phyloP scores from a whole-genome alignment of 805 yeast species.

The Pichia thaimueangensis region DNA sequence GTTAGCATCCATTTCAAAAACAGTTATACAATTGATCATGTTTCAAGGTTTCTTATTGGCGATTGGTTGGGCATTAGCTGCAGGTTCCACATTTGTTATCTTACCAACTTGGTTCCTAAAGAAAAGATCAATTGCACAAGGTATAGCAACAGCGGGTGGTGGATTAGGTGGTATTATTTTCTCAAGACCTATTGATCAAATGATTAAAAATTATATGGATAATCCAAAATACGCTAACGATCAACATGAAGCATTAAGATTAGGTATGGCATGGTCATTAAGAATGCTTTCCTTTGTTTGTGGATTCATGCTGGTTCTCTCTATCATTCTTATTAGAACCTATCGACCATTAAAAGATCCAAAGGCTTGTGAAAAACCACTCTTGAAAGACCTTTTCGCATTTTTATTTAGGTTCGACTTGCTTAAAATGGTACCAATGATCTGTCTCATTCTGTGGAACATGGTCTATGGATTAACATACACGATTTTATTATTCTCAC shows the following conservation, averaged over 20 bases:
- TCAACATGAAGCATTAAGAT: slow-evolving; percentile 4
- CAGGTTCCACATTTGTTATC: slow-evolving; percentile 30
- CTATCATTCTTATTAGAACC: slow-evolving; percentile 20
- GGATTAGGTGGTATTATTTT: slow-evolving; percentile 49
- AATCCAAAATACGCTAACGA: slow-evolving; percentile 31
- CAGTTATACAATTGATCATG: slow-evolving; percentile 39
- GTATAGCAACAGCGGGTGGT: slow-evolving; percentile 44
- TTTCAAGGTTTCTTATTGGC: slow-evolving; percentile 44
- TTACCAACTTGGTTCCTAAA: slow-evolving; percentile 47
- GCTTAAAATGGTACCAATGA: slow-evolving; percentile 19
- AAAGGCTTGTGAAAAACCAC: slow-evolving; percentile 13
- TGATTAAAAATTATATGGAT: slow-evolving; percentile 31
- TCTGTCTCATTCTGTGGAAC: slow-evolving; percentile 22
- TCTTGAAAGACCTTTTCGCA: slow-evolving; percentile 17
- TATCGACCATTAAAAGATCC: slow-evolving; percentile 19
- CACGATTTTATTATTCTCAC: slow-evolving; percentile 37
- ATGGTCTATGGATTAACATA: slow-evolving; percentile 26
- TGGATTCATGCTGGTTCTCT: slow-evolving; percentile 18
- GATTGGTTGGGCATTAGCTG: slow-evolving; percentile 37
- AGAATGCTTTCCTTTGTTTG: slow-evolving; percentile 35
- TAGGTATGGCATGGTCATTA: slow-evolving; percentile 34
- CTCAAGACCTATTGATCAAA: slow-evolving; percentile 35
- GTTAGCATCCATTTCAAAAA: slow-evolving; percentile 38
- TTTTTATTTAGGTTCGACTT: slow-evolving; percentile 15
- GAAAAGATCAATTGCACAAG: slow-evolving; percentile 40